phyloP scores from a whole-genome alignment of 1,139 yeast species.

The Yamadazyma diddensiae region DNA sequence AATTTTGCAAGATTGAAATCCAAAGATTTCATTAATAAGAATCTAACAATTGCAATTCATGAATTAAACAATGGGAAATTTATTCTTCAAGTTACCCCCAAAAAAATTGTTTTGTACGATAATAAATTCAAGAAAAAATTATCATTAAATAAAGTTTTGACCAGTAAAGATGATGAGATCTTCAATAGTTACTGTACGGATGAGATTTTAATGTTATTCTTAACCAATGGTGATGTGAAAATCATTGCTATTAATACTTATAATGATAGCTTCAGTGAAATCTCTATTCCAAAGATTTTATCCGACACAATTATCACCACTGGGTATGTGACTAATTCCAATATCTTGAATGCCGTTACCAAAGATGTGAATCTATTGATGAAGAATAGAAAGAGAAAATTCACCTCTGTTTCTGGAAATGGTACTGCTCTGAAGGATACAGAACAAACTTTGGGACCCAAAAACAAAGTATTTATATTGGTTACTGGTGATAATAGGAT shows the following conservation, averaged over 20 bases:
- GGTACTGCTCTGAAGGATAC: constrained; percentile 13
- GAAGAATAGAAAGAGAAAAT: constrained; percentile 30
- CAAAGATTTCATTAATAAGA: constrained; percentile 62
- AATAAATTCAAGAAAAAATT: constrained; percentile 50
- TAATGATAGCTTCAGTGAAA: constrained; percentile 32
- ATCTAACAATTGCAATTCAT: constrained; percentile 65
- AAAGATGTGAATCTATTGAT: constrained; percentile 35
- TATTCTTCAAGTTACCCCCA: constrained; percentile 72
- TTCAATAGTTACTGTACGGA: constrained; percentile 52
- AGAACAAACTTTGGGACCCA: constrained; percentile 23
- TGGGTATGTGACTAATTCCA: constrained; percentile 57
- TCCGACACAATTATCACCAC: constrained; percentile 64
- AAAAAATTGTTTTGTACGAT: constrained; percentile 63
- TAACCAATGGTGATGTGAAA: constrained; percentile 56
- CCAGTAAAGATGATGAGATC: constrained; percentile 42
- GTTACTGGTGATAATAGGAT: constrained; percentile 78
- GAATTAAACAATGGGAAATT: constrained; percentile 57
- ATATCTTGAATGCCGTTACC: constrained; percentile 39
- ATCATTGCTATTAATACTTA: constrained; percentile 44
- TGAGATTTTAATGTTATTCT: constrained; percentile 49
- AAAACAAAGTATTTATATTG: constrained; percentile 56
- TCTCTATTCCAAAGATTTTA: constrained; percentile 50
- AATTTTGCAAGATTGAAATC: constrained; percentile 64
- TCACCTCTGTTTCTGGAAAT: constrained; percentile 8
- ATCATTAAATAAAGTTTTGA: constrained; percentile 32